Percentiles rank a stretch among this genome's conserved stretches.
These are phyloP conservation scores for Fraxinus ornus DNA, from an alignment of 305 asterid species.

Conservation along the genomic window DNA sequence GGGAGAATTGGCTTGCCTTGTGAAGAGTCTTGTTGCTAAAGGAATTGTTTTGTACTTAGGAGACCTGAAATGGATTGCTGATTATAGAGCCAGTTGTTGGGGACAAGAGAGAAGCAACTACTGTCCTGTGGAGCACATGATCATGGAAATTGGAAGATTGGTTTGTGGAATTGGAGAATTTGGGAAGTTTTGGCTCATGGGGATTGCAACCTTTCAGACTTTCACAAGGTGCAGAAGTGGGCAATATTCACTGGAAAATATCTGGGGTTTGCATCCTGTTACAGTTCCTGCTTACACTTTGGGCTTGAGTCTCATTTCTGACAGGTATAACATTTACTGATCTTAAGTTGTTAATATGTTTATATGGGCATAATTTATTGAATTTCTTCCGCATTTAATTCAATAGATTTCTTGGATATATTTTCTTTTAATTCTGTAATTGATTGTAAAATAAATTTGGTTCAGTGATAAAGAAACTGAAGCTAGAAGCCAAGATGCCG, in stretches of 20 bases:
- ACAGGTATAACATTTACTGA: constrained; percentile 37
- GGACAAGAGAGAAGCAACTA: constrained; percentile 47
- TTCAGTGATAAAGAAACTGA: constrained; percentile 35
- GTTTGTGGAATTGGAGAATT: constrained; percentile 52
- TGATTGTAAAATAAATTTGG: neutral
- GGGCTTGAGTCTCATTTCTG: constrained; percentile 63
- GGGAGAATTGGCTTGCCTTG: constrained; percentile 53
- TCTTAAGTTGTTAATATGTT: neutral
- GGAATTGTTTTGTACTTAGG: constrained; percentile 89
- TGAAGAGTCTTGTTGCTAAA: constrained; percentile 47
- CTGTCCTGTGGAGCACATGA: constrained; percentile 82
- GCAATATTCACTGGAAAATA: constrained; percentile 55
- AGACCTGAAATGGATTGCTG: constrained; percentile 78
- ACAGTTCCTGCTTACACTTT: constrained; percentile 63
- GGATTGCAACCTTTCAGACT: constrained; percentile 75
- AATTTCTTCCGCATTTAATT: neutral
- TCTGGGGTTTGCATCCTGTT: constrained; percentile 79
- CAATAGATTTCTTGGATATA: neutral
- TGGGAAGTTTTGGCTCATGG: constrained; percentile 73
- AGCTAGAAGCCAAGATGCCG: constrained; percentile 25
- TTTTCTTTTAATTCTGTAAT: neutral
- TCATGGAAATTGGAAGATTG: constrained; percentile 74
- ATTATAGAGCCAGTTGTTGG: constrained; percentile 41
- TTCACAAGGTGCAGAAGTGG: constrained; percentile 72
- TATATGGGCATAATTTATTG: neutral